Base-by-base conservation (phyloP, 2,329 filamentous ascomycete species). In the Orbilia quercus region DNA sequence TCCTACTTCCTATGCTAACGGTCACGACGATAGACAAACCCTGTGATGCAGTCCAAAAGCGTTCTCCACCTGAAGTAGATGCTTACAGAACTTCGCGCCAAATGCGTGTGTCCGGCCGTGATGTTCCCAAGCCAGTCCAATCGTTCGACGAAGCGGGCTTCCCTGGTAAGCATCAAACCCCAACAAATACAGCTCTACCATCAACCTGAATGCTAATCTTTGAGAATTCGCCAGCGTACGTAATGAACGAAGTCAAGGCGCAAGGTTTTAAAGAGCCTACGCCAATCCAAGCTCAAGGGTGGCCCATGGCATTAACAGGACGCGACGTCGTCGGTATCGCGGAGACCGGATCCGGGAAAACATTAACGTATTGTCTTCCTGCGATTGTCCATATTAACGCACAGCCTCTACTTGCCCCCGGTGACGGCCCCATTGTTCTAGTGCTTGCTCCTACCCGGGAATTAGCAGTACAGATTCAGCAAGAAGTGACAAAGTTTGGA, bases 311-410 rank as follows among this genome's bases (percentile, higher is more conserved):
- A 80, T 89, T 99, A 57, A 96, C 94, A 78, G 95, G 95, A 84
- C 94, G 95, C 78, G 95, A 99, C 81, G 94, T 98, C 74, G 94
- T 98, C 79, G 95, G 95, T 88, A 96, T 99, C 84, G 95, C 95
- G 79, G 95, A 99, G 86, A 99, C 95, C 71, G 95, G 95, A 81
- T 99, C 95, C 76, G 95, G 95, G 86, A 99, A 99, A 89, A 99
- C 95, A 2, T 86, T 99, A 77, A 97, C 93, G 59, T 99, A 99
- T 85, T 98, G 94, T 83, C 88, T 99, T 77, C 95, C 95, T 70
- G 91, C 95, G 65, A 99, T 99, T 77, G 95, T 99, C 75, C 95
- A 99, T 86, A 99, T 99, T 86, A 98, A 99, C 83, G 95, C 95
- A 51, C 95, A 99, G 83, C 95, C 95, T 77, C 91, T 99, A 47